Conservation (phyloP, 176 grass and related monocot species). For the Zoysia pacifica region DNA sequence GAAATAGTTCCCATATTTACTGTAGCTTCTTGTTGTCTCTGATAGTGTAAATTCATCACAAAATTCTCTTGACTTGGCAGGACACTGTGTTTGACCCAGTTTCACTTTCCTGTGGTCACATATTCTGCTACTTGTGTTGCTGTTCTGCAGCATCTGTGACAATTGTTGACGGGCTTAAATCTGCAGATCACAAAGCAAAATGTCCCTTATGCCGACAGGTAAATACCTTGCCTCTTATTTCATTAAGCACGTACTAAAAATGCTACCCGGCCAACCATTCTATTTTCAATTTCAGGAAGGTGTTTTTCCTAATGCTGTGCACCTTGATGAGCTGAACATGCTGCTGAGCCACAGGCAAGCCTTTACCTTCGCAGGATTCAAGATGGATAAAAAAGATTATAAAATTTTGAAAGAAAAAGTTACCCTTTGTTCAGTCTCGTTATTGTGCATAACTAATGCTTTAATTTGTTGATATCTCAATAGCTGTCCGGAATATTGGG, state of each 20-base stretch:
- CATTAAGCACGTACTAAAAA: neutral
- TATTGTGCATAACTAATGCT: neutral
- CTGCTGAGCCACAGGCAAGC: conserved; percentile 66
- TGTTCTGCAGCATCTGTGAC: conserved; percentile 84
- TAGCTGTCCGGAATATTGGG: neutral
- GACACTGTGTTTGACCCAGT: conserved; percentile 82
- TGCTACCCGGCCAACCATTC: neutral
- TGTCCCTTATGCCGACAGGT: conserved; percentile 86
- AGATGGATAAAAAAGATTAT: neutral
- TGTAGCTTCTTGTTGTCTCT: neutral
- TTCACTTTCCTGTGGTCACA: conserved; percentile 79
- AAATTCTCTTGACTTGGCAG: conserved; percentile 5
- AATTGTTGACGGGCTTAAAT: conserved; percentile 73
- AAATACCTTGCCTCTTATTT: neutral
- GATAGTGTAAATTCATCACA: neutral
- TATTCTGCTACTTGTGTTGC: conserved; percentile 86
- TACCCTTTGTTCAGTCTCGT: neutral
- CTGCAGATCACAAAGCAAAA: conserved; percentile 60
- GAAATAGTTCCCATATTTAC: neutral
- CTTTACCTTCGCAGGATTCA: neutral
- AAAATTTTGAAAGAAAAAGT: too few species aligned
- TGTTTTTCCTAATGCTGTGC: conserved; percentile 63
- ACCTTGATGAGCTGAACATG: conserved; percentile 80
- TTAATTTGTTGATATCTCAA: neutral
- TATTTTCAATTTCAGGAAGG: conserved; percentile 52